Base-by-base conservation (phyloP, 2,329 filamentous ascomycete species). In the Clarireedia paspali region DNA sequence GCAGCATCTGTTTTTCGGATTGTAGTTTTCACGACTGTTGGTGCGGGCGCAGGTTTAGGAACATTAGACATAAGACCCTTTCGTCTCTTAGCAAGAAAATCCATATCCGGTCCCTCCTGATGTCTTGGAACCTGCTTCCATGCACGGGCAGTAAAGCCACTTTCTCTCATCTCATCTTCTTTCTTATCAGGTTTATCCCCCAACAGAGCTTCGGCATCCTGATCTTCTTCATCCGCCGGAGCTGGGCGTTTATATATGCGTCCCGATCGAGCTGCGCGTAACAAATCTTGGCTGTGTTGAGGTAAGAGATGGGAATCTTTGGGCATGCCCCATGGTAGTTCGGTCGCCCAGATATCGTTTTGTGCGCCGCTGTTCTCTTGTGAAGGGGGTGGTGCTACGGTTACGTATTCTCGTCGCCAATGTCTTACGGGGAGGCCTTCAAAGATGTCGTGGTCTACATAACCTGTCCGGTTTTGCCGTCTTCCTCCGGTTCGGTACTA, bases 271-370 rank as follows among this genome's bases (percentile, higher is more conserved):
- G 90, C 89, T 39, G 88, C 87, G 56, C 88, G 85, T 14, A 96
- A 77, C 5, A 96, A 78, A 61, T 91, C 88, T 66, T 94, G 88
- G 53, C 87, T 92, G 69, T 91, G 87, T 1, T 85, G 80, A 0
- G 88, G 81, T 9, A 96, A 76, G 34, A 95, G 77, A 57, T 87
- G 81, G 30, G 83, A 88, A 69, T 96, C 92, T 65, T 88, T 88
- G 40, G 92, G 92, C 89, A 96, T 92, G 46, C 82, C 82, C 60
- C 81, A 77, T 3, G 89, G 85, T 17, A 90, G 79, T 67, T 96
- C 91, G 48, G 77, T 68, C n/a, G 84, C 85, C 81, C 87, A 92
- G 52, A 82, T 76, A 68, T 87, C 82, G 65, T 84, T 82, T 62
- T 79, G 79, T 59, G 83, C 68, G 34, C 74, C 77, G 34, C 74